Conservation (phyloP, 148 eudicot genomes). For the Rhododendron mucronatum region DNA sequence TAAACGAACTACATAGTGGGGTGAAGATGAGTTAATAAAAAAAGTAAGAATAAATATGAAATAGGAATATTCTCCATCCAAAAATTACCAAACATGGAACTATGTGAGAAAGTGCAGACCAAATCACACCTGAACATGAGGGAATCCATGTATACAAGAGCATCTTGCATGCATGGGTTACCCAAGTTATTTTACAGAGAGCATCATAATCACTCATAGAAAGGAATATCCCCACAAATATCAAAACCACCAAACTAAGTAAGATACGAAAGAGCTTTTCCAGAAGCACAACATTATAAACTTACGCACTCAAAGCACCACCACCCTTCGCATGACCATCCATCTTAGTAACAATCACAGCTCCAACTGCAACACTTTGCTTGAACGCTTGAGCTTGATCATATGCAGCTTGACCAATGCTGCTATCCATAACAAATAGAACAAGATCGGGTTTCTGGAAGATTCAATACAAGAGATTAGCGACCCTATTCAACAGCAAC, state of each 20-base stretch:
- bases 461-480: slow-evolving; percentile 13
- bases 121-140: background rate
- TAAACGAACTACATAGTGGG: background rate
- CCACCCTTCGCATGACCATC: slow-evolving; percentile 99
- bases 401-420: slow-evolving; percentile 98
- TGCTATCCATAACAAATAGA: slow-evolving; percentile 98
- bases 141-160: background rate
- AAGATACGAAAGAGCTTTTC: background rate
- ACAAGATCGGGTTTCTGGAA: slow-evolving; percentile 98
- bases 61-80: background rate
- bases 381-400: slow-evolving; percentile 97
- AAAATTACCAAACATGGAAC: background rate
- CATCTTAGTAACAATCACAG: slow-evolving; percentile 97
- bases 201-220: background rate
- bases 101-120: background rate
- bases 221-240: background rate
- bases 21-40: background rate
- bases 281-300: slow-evolving; percentile 13
- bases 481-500: slow-evolving; percentile 1
- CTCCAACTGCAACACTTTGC: slow-evolving; percentile 99
- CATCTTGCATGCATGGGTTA: background rate
- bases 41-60: background rate
- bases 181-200: background rate
- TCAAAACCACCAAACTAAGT: background rate
- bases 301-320: slow-evolving; percentile 99